Conservation (phyloP, 345 rosid species). For the Hibiscus syriacus region DNA sequence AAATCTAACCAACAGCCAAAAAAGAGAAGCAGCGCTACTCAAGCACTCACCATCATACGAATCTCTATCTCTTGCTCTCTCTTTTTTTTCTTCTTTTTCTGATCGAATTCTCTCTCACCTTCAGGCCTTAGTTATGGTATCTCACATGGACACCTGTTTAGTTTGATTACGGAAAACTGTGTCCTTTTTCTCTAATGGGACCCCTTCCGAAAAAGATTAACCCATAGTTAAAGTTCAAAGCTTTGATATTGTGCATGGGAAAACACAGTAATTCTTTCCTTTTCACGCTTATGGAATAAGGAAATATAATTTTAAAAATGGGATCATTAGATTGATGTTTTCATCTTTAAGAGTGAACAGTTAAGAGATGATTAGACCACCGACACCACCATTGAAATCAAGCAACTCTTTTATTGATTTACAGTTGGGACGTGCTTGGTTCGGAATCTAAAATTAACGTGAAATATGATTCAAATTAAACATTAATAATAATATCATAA, state of each 20-base stretch:
- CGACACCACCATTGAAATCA: not conserved
- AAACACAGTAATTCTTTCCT: not conserved
- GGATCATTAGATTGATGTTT: not conserved
- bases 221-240: not conserved
- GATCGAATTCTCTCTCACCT: not conserved
- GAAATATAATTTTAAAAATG: not conserved
- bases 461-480: too few relatives aligned
- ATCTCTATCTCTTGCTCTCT: not conserved
- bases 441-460: too few relatives aligned
- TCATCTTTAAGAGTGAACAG: not conserved
- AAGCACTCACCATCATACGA: constrained; percentile 14
- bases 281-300: not conserved
- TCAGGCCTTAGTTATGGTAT: constrained; percentile 12
- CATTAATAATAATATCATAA: too few relatives aligned
- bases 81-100: too few relatives aligned
- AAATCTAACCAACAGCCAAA: constrained; percentile 7
- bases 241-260: constrained; percentile 1
- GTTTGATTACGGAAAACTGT: not conserved
- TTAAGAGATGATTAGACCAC: not conserved
- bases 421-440: too few relatives aligned
- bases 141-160: constrained; percentile 18
- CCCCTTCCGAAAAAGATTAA: not conserved
- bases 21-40: not conserved
- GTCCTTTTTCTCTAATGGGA: constrained; percentile 1
- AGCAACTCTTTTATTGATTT: too few relatives aligned